Evolutionary conservation across 2,329 filamentous ascomycete genomes (phyloP).

Genomic region (Pseudocercospora vitis): DNA sequence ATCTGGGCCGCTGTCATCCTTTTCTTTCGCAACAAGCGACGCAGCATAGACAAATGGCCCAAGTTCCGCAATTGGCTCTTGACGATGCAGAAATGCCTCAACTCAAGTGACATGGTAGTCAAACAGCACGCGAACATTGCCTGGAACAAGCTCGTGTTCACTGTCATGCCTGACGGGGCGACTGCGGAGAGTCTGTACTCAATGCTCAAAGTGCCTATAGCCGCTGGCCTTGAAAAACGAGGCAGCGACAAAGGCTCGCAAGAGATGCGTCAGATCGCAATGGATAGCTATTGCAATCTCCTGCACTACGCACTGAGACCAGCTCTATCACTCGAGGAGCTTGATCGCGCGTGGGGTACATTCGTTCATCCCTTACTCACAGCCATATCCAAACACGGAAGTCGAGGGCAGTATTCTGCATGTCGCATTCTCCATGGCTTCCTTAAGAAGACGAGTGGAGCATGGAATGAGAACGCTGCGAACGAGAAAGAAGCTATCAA

Average conservation of each 20-base stretch:
- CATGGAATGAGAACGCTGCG: constrained; percentile 75
- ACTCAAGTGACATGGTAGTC: constrained; percentile 68
- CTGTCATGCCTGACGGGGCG: constrained; percentile 63
- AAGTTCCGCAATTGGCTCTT: constrained; percentile 71
- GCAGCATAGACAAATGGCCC: constrained; percentile 66
- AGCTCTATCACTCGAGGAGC: constrained; percentile 60
- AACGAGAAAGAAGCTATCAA: constrained; percentile 53
- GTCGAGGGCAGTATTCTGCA: constrained; percentile 59
- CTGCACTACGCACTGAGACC: constrained; percentile 82
- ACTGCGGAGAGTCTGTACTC: constrained; percentile 58
- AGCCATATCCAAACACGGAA: constrained; percentile 52
- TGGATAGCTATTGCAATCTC: constrained; percentile 75
- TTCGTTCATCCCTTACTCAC: constrained; percentile 67
- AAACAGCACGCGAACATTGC: constrained; percentile 77
- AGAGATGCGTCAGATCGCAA: constrained; percentile 57
- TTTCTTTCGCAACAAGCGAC: constrained; percentile 64
- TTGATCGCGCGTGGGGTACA: constrained; percentile 76
- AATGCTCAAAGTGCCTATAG: constrained; percentile 67
- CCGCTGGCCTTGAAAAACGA: constrained; percentile 67
- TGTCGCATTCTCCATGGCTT: constrained; percentile 73
- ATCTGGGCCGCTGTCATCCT: constrained; percentile 85
- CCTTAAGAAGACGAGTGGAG: constrained; percentile 59
- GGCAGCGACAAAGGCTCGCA: constrained; percentile 51
- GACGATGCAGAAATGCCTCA: constrained; percentile 81
- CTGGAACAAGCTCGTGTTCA: constrained; percentile 82